phyloP scores from a whole-genome alignment of 2,329 filamentous ascomycete species.

The Colletotrichum sp. region DNA sequence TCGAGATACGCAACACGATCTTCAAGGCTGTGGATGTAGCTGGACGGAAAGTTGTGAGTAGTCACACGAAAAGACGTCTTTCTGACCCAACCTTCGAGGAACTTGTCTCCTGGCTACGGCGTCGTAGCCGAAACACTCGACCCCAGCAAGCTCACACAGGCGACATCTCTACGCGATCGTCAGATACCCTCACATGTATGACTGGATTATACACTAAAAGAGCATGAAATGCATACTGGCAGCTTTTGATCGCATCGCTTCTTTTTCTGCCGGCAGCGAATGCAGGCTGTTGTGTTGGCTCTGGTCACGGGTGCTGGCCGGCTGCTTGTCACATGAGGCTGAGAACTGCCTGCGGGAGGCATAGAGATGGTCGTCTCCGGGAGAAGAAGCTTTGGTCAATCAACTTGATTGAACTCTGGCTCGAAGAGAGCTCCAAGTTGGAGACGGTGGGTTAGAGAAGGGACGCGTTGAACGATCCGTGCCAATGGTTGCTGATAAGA shows the following conservation, averaged over 20 bases:
- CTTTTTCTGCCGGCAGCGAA: neutral
- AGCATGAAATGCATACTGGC: neutral
- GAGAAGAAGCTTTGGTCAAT: neutral
- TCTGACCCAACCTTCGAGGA: neutral
- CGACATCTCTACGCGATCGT: neutral
- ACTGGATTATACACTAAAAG: neutral
- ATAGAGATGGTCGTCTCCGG: neutral
- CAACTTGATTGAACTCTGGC: neutral
- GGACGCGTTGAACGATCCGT: neutral
- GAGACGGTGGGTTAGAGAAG: neutral
- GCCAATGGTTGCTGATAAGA: neutral
- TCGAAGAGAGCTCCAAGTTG: neutral
- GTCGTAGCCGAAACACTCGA: neutral
- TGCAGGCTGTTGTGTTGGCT: neutral
- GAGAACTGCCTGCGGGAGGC: neutral
- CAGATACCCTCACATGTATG: neutral
- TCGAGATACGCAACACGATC: neutral
- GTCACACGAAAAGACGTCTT: neutral
- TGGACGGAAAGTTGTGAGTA: neutral
- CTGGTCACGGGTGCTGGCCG: neutral
- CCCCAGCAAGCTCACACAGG: neutral
- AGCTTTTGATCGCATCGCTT: neutral
- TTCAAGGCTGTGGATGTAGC: neutral
- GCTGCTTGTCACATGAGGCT: neutral
- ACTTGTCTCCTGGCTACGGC: neutral